A percentile compares a stretch with the other conserved stretches of the same genome.
phyloP scores from a whole-genome alignment of 2,329 filamentous ascomycete species.

The Arachnomyces sp. region DNA sequence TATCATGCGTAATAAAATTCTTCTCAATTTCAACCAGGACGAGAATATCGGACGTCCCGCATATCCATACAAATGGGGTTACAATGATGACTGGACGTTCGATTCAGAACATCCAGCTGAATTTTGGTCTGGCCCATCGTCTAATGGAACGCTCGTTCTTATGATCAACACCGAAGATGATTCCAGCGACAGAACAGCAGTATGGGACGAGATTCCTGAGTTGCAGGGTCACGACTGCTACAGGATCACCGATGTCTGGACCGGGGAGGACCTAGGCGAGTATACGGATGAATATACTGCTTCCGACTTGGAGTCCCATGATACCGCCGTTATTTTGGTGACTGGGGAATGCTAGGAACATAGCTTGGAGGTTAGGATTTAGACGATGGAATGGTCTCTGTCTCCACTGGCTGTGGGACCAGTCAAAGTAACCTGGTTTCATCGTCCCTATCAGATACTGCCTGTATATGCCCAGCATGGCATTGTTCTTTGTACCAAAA shows the following conservation, averaged over 20 bases:
- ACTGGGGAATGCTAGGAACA: conserved; percentile 1
- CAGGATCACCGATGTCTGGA: conserved; percentile 7
- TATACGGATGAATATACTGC: background rate
- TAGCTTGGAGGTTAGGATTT: too few relatives aligned
- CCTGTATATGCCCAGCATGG: too few relatives aligned
- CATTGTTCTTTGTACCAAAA: too few relatives aligned
- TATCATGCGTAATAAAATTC: conserved; percentile 37
- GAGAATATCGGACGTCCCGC: conserved; percentile 35
- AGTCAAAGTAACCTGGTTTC: too few relatives aligned
- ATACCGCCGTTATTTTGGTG: conserved; percentile 7
- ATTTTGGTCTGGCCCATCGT: conserved; percentile 29
- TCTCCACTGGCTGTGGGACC: too few relatives aligned
- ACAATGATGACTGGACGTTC: conserved; percentile 28
- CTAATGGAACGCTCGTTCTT: conserved; percentile 23
- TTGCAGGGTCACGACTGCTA: conserved; percentile 16
- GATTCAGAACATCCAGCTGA: conserved; percentile 27
- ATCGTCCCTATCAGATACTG: too few relatives aligned
- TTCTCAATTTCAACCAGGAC: conserved; percentile 43
- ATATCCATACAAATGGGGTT: conserved; percentile 34
- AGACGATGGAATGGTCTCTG: too few relatives aligned
- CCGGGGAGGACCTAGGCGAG: conserved; percentile 11
- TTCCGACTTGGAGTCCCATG: conserved; percentile 2
- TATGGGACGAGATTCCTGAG: background rate
- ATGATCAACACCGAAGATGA: conserved; percentile 12
- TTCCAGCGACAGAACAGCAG: conserved; percentile 5